Evolutionary conservation across 1,139 yeast genomes (phyloP).

Genomic region (Pichia cactophila): DNA sequence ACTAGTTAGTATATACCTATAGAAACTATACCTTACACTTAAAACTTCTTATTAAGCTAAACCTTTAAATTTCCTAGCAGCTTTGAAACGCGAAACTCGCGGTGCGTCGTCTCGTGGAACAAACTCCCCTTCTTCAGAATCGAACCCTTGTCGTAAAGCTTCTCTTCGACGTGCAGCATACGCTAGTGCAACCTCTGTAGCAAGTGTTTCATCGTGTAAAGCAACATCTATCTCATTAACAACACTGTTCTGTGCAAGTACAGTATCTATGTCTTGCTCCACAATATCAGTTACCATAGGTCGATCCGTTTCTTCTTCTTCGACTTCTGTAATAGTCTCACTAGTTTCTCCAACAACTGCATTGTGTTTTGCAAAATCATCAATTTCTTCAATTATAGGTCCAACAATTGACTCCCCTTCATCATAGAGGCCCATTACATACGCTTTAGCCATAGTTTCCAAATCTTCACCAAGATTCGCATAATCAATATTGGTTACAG

Average conservation of each 20-base stretch:
- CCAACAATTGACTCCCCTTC: constrained; percentile 54
- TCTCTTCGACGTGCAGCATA: background rate
- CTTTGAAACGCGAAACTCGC: background rate
- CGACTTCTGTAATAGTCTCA: constrained; percentile 28
- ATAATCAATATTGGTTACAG: constrained; percentile 31
- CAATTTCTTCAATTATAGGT: constrained; percentile 45
- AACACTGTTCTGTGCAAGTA: constrained; percentile 6
- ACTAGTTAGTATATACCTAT: background rate
- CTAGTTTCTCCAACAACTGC: constrained; percentile 30
- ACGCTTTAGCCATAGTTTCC: constrained; percentile 56
- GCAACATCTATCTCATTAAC: constrained; percentile 27
- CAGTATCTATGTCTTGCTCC: constrained; percentile 29
- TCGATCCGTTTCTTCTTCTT: constrained; percentile 33
- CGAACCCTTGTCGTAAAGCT: background rate
- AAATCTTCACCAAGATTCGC: constrained; percentile 35
- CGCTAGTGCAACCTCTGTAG: constrained; percentile 39
- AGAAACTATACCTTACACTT: too few relatives aligned
- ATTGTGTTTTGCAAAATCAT: constrained; percentile 50
- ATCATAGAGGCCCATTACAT: constrained; percentile 51
- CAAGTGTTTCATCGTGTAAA: constrained; percentile 31
- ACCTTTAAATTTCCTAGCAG: background rate
- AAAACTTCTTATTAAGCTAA: too few relatives aligned
- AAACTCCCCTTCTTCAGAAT: background rate
- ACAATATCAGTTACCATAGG: constrained; percentile 34
- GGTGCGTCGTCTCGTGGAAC: background rate